These are phyloP conservation scores for Saccharomycopsis capsularis DNA, from an alignment of 805 yeast species.

Conservation along the genomic window DNA sequence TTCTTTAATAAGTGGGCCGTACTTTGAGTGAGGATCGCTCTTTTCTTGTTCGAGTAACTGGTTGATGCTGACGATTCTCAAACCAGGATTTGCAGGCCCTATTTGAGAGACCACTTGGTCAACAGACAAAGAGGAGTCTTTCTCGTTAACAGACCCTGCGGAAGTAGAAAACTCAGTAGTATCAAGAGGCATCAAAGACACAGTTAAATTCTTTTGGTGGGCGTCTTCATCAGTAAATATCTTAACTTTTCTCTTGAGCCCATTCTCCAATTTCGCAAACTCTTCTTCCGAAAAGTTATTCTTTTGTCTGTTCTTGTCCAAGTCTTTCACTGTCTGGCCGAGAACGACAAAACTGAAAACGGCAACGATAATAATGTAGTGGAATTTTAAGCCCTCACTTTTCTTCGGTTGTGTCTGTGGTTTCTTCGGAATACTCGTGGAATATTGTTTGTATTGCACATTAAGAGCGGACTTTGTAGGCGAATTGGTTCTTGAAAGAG, in stretches of 20 bases:
- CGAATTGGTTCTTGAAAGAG: too few relatives aligned
- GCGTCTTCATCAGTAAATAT: constrained; percentile 6
- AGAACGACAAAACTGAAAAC: constrained; percentile 29
- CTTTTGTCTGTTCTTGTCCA: constrained; percentile 26
- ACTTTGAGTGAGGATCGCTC: constrained; percentile 5
- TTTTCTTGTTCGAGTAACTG: constrained; percentile 4
- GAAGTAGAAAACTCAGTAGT: not conserved
- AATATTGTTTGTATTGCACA: too few relatives aligned
- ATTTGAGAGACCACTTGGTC: not conserved
- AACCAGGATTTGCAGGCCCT: not conserved
- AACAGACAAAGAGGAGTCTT: too few relatives aligned
- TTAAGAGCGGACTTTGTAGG: too few relatives aligned
- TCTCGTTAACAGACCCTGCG: not conserved
- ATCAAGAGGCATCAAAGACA: not conserved
- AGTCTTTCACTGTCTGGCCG: constrained; percentile 25
- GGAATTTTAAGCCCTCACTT: constrained; percentile 12
- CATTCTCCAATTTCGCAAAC: constrained; percentile 10
- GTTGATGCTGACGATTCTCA: not conserved
- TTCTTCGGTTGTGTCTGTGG: not conserved
- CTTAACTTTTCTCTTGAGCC: constrained; percentile 16
- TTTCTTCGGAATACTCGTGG: not conserved
- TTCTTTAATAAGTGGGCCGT: constrained; percentile 17
- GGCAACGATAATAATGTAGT: constrained; percentile 28
- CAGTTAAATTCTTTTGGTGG: not conserved
- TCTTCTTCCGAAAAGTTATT: constrained; percentile 27